phyloP scores from a whole-genome alignment of 352 stramenopile species.

The Phytophthora meadii region DNA sequence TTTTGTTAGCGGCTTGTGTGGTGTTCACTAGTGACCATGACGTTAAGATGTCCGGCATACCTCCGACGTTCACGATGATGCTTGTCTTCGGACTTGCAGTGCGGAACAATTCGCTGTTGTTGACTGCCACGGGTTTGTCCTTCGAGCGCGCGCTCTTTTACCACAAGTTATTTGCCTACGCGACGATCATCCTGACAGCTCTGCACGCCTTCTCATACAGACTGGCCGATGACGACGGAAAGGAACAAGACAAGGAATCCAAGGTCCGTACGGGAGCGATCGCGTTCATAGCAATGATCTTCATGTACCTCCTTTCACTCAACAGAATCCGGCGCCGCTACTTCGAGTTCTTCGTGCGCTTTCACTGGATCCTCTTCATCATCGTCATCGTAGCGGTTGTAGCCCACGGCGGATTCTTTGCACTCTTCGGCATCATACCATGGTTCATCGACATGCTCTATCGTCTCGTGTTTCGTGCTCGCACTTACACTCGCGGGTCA shows the following conservation, averaged over 20 bases:
- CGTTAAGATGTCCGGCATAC: slow-evolving; percentile 16
- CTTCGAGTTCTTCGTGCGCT: slow-evolving; percentile 53
- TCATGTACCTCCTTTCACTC: slow-evolving; percentile 38
- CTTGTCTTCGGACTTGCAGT: slow-evolving; percentile 49
- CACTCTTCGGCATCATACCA: slow-evolving; percentile 36
- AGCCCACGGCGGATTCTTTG: slow-evolving; percentile 41
- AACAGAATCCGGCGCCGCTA: slow-evolving; percentile 42
- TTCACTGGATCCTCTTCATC: slow-evolving; percentile 57
- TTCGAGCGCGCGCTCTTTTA: slow-evolving; percentile 59
- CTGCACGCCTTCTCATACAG: slow-evolving; percentile 52
- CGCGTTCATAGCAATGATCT: slow-evolving; percentile 36
- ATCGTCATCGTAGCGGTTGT: slow-evolving; percentile 37
- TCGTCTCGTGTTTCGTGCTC: slow-evolving; percentile 26
- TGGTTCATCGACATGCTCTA: slow-evolving; percentile 49
- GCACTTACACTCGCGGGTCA: slow-evolving; percentile 23
- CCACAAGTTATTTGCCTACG: slow-evolving; percentile 52
- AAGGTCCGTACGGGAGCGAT: slow-evolving; percentile 17
- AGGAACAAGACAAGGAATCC: slow-evolving; percentile 13
- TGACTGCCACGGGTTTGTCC: slow-evolving; percentile 40
- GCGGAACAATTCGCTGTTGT: slow-evolving; percentile 53
- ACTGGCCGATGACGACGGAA: slow-evolving; percentile 22
- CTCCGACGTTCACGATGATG: slow-evolving; percentile 34
- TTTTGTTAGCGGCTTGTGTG: slow-evolving; percentile 22
- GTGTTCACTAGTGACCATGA: slow-evolving; percentile 7
- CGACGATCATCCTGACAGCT: slow-evolving; percentile 33